Percentiles rank a stretch among this genome's conserved stretches.
Evolutionary conservation across 352 stramenopile genomes (phyloP).

Genomic region (Pythium sp.): DNA sequence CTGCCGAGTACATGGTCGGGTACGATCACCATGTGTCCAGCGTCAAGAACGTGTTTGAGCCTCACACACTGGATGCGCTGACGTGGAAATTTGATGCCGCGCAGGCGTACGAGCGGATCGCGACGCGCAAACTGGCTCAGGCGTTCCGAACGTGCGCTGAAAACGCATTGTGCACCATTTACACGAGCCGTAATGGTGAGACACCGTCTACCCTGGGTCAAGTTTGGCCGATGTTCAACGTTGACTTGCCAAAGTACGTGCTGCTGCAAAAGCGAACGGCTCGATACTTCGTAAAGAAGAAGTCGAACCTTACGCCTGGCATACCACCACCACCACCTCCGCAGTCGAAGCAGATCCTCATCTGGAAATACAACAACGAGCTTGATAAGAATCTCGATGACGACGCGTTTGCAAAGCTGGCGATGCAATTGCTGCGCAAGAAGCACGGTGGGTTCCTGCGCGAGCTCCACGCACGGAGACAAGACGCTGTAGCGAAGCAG

Average conservation of each 20-base stretch:
- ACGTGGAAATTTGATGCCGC: slow-evolving; percentile 28
- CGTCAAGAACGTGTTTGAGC: slow-evolving; percentile 35
- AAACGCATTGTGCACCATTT: slow-evolving; percentile 31
- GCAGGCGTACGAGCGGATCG: slow-evolving; percentile 19
- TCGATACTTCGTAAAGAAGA: slow-evolving; percentile 32
- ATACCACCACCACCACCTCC: slow-evolving; percentile 5
- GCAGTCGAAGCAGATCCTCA: background rate
- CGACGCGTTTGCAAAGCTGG: slow-evolving; percentile 24
- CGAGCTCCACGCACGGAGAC: slow-evolving; percentile 31
- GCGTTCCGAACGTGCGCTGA: slow-evolving; percentile 29
- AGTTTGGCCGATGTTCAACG: slow-evolving; percentile 42
- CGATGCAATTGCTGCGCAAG: slow-evolving; percentile 45
- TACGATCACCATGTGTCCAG: slow-evolving; percentile 28
- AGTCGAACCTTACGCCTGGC: too few species aligned
- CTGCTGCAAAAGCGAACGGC: slow-evolving; percentile 55
- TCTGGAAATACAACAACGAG: slow-evolving; percentile 33
- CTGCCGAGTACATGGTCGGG: slow-evolving; percentile 46
- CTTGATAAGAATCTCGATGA: too few species aligned
- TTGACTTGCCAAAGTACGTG: slow-evolving; percentile 51
- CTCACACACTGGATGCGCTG: slow-evolving; percentile 34
- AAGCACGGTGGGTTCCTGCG: slow-evolving; percentile 50
- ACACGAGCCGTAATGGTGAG: slow-evolving; percentile 9
- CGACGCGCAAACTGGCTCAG: slow-evolving; percentile 23
- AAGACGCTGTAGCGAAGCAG: slow-evolving; percentile 32
- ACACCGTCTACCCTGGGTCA: slow-evolving; percentile 23